Conservation (phyloP, 208 protist genomes). For the Angomonas deanei region DNA sequence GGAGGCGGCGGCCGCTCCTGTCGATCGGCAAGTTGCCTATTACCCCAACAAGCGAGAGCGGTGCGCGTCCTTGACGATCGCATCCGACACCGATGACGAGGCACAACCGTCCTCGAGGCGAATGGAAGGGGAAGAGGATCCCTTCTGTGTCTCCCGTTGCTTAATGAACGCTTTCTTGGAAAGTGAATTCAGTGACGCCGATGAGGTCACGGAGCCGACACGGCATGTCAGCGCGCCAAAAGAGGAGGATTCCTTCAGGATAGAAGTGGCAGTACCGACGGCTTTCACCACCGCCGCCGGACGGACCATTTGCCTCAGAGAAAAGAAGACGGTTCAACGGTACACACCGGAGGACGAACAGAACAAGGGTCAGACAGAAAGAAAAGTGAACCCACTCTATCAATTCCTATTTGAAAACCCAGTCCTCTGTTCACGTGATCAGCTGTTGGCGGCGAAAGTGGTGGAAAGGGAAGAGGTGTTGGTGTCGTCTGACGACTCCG, state of each 20-base stretch:
- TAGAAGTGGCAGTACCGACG: neutral
- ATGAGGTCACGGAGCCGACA: too few species aligned
- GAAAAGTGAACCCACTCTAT: neutral
- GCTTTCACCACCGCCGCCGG: neutral
- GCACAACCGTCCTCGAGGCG: neutral
- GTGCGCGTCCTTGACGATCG: neutral
- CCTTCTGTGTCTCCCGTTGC: neutral
- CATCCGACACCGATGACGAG: neutral
- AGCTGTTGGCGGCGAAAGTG: too few species aligned
- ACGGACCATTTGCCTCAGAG: neutral
- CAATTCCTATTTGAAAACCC: neutral
- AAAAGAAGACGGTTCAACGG: neutral
- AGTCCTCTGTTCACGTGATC: too few species aligned
- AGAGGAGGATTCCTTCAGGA: neutral
- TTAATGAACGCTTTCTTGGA: neutral
- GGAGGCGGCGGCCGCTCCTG: too few species aligned
- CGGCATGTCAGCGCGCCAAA: neutral
- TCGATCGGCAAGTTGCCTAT: too few species aligned
- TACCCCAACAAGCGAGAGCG: too few species aligned
- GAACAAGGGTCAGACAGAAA: neutral
- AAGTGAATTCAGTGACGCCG: too few species aligned
- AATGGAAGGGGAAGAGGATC: neutral
- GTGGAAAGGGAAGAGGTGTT: too few species aligned
- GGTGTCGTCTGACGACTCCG: too few species aligned
- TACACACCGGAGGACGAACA: too few species aligned